Evolutionary conservation across 306 rosid species (phyloP).

Genomic region (Styphnolobium japonicum): DNA sequence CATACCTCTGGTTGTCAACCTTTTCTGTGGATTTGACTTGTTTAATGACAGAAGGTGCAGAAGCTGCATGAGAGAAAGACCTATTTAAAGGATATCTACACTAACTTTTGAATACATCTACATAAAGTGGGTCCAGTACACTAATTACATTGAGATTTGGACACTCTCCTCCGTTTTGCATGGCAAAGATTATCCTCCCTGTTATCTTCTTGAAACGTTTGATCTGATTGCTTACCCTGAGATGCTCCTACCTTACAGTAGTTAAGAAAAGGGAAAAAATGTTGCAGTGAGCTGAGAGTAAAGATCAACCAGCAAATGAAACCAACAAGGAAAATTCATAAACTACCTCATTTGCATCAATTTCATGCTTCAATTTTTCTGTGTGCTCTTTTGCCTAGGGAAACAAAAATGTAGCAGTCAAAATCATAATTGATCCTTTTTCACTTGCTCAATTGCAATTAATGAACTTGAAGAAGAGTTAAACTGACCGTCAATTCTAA

Average conservation of each 20-base stretch:
- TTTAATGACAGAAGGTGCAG: constrained; percentile 40
- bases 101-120: background rate
- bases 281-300: background rate
- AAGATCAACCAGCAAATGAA: constrained; percentile 18
- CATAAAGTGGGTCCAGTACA: constrained; percentile 8
- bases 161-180: constrained; percentile 44
- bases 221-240: constrained; percentile 34
- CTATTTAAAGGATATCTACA: constrained; percentile 10
- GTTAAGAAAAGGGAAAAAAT: constrained; percentile 7
- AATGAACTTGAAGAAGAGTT: constrained; percentile 2
- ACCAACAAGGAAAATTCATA: background rate
- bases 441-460: constrained; percentile 7
- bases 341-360: constrained; percentile 40
- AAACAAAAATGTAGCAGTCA: constrained; percentile 24
- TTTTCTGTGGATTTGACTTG: constrained; percentile 33
- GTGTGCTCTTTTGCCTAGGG: constrained; percentile 33
- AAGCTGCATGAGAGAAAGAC: constrained; percentile 52
- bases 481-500: constrained; percentile 53
- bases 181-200: constrained; percentile 18
- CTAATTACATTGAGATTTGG: constrained; percentile 52
- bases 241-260: constrained; percentile 36
- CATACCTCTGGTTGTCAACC: constrained; percentile 55
- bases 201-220: constrained; percentile 32
- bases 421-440: background rate
- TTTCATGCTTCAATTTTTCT: constrained; percentile 24